A percentile compares a stretch with the other conserved stretches of the same genome.
These are phyloP conservation scores for Globisporangium uncinulatum DNA, from an alignment of 352 stramenopile species.

Conservation along the genomic window DNA sequence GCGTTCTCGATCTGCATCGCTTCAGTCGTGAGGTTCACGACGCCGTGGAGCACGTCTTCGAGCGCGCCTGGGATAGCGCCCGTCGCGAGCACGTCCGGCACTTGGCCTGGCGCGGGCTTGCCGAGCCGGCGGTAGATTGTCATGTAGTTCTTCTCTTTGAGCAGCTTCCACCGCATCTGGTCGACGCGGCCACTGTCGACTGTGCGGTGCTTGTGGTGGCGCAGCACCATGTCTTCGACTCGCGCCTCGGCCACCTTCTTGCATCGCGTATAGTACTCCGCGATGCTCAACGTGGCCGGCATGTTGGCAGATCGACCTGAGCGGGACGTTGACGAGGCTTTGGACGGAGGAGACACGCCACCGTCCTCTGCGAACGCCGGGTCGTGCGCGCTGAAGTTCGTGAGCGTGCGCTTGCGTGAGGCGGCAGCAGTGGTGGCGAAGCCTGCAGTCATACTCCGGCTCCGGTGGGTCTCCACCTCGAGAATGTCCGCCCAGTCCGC, in stretches of 20 bases:
- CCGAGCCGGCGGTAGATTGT: conserved; percentile 10
- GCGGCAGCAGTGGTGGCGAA: neutral
- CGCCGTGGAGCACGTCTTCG: conserved; percentile 15
- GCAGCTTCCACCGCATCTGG: conserved; percentile 11
- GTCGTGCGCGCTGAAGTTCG: conserved; percentile 1
- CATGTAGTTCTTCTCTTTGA: conserved; percentile 17
- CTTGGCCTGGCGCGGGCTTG: conserved; percentile 5
- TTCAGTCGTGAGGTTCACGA: conserved; percentile 15
- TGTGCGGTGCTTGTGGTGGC: conserved; percentile 10
- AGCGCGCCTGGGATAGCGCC: conserved; percentile 7
- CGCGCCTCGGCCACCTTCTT: conserved; percentile 10
- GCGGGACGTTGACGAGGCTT: neutral
- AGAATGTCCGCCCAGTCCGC: conserved; percentile 4
- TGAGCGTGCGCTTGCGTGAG: conserved; percentile 15
- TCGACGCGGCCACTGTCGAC: conserved; percentile 4
- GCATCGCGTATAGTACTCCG: conserved; percentile 13
- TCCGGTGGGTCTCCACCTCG: neutral
- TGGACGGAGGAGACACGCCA: neutral
- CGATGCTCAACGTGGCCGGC: neutral
- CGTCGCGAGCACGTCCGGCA: conserved; percentile 12
- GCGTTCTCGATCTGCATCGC: conserved; percentile 22
- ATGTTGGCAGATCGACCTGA: neutral
- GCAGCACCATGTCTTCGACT: conserved; percentile 18
- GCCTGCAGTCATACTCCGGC: conserved; percentile 2
- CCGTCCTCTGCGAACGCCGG: neutral